phyloP scores from a whole-genome alignment of 2,329 filamentous ascomycete species.

The Raffaelea ambrosiae region DNA sequence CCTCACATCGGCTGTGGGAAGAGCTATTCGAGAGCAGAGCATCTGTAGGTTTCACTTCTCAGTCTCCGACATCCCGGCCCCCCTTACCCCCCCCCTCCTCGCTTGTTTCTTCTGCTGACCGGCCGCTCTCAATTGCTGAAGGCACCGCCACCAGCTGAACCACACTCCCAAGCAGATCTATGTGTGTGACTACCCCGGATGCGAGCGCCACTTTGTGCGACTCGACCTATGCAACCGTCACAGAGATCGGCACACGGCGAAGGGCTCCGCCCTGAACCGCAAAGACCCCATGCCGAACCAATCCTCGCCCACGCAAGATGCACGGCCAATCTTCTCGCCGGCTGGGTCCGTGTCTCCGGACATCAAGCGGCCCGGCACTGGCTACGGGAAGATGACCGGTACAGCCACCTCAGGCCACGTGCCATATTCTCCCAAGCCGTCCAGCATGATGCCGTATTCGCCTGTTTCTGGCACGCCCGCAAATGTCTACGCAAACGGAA shows the following conservation, averaged over 20 bases:
- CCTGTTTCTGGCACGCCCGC: conserved; percentile 36
- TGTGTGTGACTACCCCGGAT: conserved; percentile 85
- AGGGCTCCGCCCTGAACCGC: conserved; percentile 66
- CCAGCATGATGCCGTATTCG: conserved; percentile 30
- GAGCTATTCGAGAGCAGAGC: conserved; percentile 92
- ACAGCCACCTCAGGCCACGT: conserved; percentile 17
- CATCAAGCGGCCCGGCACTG: conserved; percentile 32
- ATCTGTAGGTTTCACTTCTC: conserved; percentile 69
- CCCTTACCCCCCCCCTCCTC: no score
- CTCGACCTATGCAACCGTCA: conserved; percentile 87
- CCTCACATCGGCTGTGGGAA: conserved; percentile 83
- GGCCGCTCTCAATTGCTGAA: no score
- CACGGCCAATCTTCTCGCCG: conserved; percentile 29
- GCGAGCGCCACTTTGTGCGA: conserved; percentile 81
- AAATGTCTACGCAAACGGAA: conserved; percentile 23
- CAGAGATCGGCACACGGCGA: conserved; percentile 70
- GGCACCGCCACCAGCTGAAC: conserved; percentile 87
- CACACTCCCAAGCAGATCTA: conserved; percentile 95
- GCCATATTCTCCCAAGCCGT: conserved; percentile 36
- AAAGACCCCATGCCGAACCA: conserved; percentile 59
- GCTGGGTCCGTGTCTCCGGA: conserved; percentile 39
- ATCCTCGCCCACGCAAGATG: conserved; percentile 31
- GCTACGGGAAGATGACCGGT: conserved; percentile 26
- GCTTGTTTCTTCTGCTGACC: background rate
- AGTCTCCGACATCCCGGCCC: conserved; percentile 14